These are phyloP conservation scores for Carex scoparia DNA, from an alignment of 176 grass and related monocot species.

Conservation along the genomic window DNA sequence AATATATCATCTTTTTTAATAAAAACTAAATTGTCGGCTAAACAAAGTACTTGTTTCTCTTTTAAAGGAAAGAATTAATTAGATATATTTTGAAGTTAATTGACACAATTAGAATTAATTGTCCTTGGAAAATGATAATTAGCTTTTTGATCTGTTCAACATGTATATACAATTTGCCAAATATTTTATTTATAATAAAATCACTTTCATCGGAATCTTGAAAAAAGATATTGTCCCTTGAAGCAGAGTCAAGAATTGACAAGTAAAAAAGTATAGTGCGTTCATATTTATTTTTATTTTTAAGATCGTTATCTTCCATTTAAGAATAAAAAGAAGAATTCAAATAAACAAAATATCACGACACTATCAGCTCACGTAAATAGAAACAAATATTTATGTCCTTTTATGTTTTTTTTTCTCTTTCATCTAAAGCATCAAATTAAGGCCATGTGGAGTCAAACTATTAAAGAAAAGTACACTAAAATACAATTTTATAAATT, in stretches of 20 bases:
- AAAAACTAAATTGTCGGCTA: no score
- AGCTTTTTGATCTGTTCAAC: neutral
- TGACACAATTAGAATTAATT: neutral
- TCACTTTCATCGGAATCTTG: neutral
- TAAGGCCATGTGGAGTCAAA: neutral
- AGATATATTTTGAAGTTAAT: neutral
- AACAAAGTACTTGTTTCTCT: no score
- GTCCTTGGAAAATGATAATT: neutral
- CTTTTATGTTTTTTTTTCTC: neutral
- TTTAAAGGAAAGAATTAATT: neutral
- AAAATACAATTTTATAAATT: neutral
- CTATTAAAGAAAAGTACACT: neutral
- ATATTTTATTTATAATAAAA: neutral
- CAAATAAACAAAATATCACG: neutral
- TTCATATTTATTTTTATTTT: neutral
- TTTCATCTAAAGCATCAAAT: neutral
- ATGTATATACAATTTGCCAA: neutral
- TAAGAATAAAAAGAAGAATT: neutral
- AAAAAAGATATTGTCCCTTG: neutral
- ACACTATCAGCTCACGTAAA: neutral
- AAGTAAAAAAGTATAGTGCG: neutral
- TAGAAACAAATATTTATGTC: neutral
- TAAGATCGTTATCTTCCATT: neutral
- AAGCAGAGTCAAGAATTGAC: conserved; percentile 10
- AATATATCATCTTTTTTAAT: no score